phyloP scores from a whole-genome alignment of 1,284 basidiomycete species.

The Lignosus rhinocerotis region DNA sequence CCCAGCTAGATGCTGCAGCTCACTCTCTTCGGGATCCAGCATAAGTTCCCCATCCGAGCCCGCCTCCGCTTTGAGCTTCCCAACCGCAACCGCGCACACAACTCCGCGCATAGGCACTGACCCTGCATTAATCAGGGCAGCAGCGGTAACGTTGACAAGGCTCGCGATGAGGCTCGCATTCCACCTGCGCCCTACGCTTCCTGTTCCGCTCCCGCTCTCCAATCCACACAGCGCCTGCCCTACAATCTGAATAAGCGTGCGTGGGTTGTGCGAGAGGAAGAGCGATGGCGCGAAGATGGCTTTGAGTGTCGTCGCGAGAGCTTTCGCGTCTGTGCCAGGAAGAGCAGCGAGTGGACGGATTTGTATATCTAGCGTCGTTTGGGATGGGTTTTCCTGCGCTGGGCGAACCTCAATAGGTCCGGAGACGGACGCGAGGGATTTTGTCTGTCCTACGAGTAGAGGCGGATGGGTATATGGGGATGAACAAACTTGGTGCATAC shows the following conservation, averaged over 20 bases:
- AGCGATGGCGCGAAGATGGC: constrained; percentile 58
- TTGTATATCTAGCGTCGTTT: constrained; percentile 69
- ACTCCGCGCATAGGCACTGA: constrained; percentile 72
- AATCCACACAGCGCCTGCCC: constrained; percentile 54
- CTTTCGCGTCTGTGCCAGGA: constrained; percentile 66
- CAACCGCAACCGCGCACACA: constrained; percentile 65
- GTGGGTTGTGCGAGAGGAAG: constrained; percentile 61
- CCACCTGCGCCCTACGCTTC: constrained; percentile 32
- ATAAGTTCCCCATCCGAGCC: constrained; percentile 34
- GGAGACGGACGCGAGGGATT: constrained; percentile 65
- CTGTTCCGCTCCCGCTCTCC: constrained; percentile 31
- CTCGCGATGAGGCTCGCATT: constrained; percentile 44
- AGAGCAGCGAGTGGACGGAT: constrained; percentile 67
- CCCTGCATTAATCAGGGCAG: constrained; percentile 66
- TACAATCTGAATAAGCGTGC: constrained; percentile 70
- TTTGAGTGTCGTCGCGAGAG: constrained; percentile 51
- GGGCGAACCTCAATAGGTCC: constrained; percentile 76
- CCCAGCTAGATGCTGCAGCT: constrained; percentile 39
- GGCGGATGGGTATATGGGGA: neutral
- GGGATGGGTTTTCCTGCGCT: constrained; percentile 65
- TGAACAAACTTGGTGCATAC: constrained; percentile 15
- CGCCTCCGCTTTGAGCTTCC: constrained; percentile 30
- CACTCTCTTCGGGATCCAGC: constrained; percentile 55
- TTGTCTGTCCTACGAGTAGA: constrained; percentile 40
- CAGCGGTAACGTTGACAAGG: constrained; percentile 65